A percentile compares a stretch with the other conserved stretches of the same genome.
Evolutionary conservation across 805 yeast genomes (phyloP).

Genomic region (Candida oleophila): DNA sequence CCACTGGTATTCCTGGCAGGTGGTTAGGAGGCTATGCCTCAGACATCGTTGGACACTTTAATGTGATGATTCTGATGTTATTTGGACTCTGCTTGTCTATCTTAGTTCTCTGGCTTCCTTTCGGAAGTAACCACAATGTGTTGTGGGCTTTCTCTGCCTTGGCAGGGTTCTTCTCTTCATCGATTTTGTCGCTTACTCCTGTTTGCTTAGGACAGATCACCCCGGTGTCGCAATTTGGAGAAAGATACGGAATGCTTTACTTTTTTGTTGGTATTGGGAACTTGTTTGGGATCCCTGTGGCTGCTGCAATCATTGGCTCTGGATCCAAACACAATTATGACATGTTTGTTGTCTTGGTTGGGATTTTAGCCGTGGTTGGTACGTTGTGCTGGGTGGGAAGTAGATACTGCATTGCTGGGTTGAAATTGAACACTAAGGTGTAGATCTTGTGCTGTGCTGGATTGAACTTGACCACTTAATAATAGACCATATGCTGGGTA

Average conservation of each 20-base stretch:
- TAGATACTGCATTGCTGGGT: slow-evolving; percentile 32
- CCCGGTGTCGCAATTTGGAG: slow-evolving; percentile 64
- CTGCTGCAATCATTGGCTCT: slow-evolving; percentile 35
- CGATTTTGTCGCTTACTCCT: slow-evolving; percentile 64
- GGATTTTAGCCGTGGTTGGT: slow-evolving; percentile 25
- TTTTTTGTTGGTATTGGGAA: slow-evolving; percentile 50
- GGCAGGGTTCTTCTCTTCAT: slow-evolving; percentile 61
- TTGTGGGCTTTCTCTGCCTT: slow-evolving; percentile 52
- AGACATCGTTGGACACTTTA: slow-evolving; percentile 55
- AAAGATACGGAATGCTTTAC: slow-evolving; percentile 65
- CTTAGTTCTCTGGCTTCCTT: slow-evolving; percentile 66
- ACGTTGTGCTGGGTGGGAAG: slow-evolving; percentile 27
- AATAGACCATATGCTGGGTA: no score
- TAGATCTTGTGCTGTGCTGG: no score
- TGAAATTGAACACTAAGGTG: slow-evolving; percentile 20
- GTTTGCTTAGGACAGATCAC: slow-evolving; percentile 68
- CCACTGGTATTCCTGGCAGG: slow-evolving; percentile 51
- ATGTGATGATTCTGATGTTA: slow-evolving; percentile 52
- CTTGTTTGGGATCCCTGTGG: slow-evolving; percentile 36
- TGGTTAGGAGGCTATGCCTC: slow-evolving; percentile 54
- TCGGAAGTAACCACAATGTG: slow-evolving; percentile 44
- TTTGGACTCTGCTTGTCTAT: slow-evolving; percentile 45
- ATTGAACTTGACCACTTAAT: no score
- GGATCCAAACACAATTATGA: slow-evolving; percentile 25
- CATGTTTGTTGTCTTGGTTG: slow-evolving; percentile 34